A percentile compares a stretch with the other conserved stretches of the same genome.
Conservation (phyloP, 2,329 filamentous ascomycete genomes). For the Sporothrix humicola region DNA sequence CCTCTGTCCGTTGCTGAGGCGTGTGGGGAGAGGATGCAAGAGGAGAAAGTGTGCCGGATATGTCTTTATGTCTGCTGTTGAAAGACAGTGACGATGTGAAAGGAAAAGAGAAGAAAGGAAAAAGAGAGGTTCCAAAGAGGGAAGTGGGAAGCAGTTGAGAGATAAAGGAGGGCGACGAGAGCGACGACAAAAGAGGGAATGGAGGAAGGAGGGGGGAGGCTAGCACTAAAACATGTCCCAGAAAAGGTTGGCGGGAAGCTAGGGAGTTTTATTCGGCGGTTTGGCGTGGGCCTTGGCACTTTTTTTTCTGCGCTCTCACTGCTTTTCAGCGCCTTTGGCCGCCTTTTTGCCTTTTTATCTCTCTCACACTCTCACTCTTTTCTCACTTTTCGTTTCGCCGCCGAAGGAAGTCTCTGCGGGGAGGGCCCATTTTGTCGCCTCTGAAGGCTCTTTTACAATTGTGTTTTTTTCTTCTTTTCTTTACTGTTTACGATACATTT, state of each 20-base stretch:
- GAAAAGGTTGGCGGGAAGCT: constrained; percentile 30
- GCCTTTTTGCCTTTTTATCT: neutral
- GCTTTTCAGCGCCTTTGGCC: neutral
- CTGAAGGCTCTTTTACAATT: neutral
- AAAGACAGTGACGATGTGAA: neutral
- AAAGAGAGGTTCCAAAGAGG: neutral
- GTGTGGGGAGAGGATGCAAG: neutral
- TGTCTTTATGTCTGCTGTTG: neutral
- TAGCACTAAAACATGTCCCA: constrained; percentile 32
- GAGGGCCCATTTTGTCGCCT: neutral
- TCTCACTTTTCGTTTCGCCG: constrained; percentile 10
- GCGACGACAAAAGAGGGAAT: constrained; percentile 21
- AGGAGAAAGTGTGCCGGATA: neutral
- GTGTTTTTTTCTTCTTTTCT: neutral
- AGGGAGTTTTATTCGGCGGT: constrained; percentile 29
- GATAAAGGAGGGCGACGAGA: constrained; percentile 21
- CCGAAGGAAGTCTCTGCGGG: neutral
- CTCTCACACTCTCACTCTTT: neutral
- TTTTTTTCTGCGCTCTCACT: constrained; percentile 3
- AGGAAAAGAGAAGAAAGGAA: neutral
- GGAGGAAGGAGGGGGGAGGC: constrained; percentile 21
- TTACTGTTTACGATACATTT: neutral
- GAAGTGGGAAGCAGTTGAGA: constrained; percentile 22
- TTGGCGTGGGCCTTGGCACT: neutral
- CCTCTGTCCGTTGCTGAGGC: neutral